Evolutionary conservation across 2,329 filamentous ascomycete genomes (phyloP).

Genomic region (Colletotrichum sp.): DNA sequence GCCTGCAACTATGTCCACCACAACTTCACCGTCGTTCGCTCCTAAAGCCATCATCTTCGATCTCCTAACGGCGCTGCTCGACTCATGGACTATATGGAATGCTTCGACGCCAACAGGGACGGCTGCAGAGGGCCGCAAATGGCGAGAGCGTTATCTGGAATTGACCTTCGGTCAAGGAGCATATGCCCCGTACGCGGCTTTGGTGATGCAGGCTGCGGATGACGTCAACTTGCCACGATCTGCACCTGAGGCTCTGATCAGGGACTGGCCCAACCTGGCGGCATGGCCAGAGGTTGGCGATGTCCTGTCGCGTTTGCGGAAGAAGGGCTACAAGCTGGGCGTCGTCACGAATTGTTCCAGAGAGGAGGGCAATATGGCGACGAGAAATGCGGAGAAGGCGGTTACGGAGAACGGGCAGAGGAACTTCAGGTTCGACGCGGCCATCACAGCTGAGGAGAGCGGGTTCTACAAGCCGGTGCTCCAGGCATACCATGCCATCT

Average conservation of each 20-base stretch:
- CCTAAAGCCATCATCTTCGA: neutral
- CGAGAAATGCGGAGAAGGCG: neutral
- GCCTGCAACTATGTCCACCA: neutral
- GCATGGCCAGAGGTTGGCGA: neutral
- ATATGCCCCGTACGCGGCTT: neutral
- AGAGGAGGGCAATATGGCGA: neutral
- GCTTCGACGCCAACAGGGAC: neutral
- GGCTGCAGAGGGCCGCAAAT: neutral
- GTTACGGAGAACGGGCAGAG: neutral
- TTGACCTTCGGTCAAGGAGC: neutral
- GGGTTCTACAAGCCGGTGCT: neutral
- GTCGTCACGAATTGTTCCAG: neutral
- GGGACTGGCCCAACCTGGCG: neutral
- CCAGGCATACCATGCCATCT: neutral
- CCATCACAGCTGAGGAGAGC: neutral
- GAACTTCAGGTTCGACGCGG: neutral
- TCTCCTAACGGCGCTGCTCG: neutral
- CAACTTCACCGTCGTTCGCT: neutral
- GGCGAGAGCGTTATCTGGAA: neutral
- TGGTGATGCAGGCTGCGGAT: neutral
- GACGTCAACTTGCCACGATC: neutral
- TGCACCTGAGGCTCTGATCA: neutral
- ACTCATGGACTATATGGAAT: neutral
- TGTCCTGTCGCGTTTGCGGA: neutral
- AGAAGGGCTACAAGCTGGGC: neutral